Percentiles rank a stretch among this genome's conserved stretches.
phyloP scores from a whole-genome alignment of 1,139 yeast species.

The Saccharomyces uvarum region DNA sequence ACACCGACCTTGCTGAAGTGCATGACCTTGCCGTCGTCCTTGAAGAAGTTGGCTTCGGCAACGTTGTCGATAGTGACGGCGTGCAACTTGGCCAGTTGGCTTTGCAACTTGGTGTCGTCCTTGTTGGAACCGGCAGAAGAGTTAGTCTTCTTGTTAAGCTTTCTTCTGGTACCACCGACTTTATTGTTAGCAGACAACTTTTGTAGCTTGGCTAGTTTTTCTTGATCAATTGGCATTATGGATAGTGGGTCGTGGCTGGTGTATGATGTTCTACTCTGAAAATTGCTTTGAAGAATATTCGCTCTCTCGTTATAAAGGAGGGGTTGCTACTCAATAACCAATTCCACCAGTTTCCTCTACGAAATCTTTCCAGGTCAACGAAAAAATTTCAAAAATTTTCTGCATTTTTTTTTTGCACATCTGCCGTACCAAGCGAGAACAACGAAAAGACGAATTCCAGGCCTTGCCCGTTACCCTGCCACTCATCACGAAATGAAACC shows the following conservation, averaged over 20 bases:
- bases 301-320: background rate
- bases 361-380: background rate
- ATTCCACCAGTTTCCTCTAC: background rate
- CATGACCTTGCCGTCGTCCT: conserved; percentile 90
- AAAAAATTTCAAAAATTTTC: background rate
- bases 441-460: background rate
- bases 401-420: background rate
- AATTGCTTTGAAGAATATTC: background rate
- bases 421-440: background rate
- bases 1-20: conserved; percentile 94
- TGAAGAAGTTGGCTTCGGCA: conserved; percentile 96
- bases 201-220: conserved; percentile 78
- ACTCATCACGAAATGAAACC: background rate
- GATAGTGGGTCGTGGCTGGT: background rate
- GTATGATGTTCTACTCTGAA: background rate
- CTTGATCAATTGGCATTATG: conserved; percentile 78
- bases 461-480: background rate
- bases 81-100: conserved; percentile 80
- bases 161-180: conserved; percentile 87
- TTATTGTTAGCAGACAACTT: conserved; percentile 62
- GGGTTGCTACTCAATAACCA: background rate
- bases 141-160: conserved; percentile 51
- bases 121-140: conserved; percentile 35
- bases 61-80: conserved; percentile 84
- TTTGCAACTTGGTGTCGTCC: conserved; percentile 88